Conservation (phyloP, 2,329 filamentous ascomycete genomes). For the Corinectria fuckeliana region DNA sequence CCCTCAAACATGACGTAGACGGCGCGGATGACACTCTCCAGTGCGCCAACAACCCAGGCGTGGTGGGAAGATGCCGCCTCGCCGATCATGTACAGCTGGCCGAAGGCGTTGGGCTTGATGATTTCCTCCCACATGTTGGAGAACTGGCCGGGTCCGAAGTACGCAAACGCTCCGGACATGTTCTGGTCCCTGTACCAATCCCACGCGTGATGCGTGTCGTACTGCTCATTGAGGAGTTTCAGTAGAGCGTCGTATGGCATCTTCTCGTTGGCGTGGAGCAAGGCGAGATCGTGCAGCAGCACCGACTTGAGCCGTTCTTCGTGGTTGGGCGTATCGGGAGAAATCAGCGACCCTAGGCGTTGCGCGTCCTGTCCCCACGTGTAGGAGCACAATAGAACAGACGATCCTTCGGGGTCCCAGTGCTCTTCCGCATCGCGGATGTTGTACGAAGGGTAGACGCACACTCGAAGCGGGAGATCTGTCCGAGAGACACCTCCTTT, state of each 20-base stretch:
- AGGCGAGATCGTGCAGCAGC: conserved; percentile 21
- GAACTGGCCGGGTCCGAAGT: conserved; percentile 21
- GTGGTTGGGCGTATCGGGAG: conserved; percentile 5
- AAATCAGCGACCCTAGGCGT: conserved; percentile 24
- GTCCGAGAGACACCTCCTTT: conserved; percentile 23
- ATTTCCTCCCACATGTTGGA: conserved; percentile 14
- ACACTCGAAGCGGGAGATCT: conserved; percentile 41
- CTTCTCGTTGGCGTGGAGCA: conserved; percentile 10
- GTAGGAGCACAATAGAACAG: conserved; percentile 29
- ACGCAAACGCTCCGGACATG: conserved; percentile 18
- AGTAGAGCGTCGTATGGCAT: background rate
- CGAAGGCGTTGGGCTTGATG: conserved; percentile 15
- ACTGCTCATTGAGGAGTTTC: background rate
- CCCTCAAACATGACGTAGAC: conserved; percentile 14
- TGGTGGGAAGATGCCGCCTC: conserved; percentile 16
- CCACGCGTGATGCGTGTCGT: background rate
- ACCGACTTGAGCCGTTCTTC: conserved; percentile 19
- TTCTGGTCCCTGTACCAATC: conserved; percentile 10
- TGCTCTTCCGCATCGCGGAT: conserved; percentile 6
- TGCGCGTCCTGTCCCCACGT: conserved; percentile 31
- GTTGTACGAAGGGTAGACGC: conserved; percentile 44
- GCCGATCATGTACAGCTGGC: conserved; percentile 18
- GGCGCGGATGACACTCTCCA: conserved; percentile 1
- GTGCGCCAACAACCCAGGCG: conserved; percentile 5
- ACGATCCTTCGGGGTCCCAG: background rate